These are phyloP conservation scores for Diaporthe longicolla DNA, from an alignment of 2,329 filamentous ascomycete genomes.

Conservation along the genomic window DNA sequence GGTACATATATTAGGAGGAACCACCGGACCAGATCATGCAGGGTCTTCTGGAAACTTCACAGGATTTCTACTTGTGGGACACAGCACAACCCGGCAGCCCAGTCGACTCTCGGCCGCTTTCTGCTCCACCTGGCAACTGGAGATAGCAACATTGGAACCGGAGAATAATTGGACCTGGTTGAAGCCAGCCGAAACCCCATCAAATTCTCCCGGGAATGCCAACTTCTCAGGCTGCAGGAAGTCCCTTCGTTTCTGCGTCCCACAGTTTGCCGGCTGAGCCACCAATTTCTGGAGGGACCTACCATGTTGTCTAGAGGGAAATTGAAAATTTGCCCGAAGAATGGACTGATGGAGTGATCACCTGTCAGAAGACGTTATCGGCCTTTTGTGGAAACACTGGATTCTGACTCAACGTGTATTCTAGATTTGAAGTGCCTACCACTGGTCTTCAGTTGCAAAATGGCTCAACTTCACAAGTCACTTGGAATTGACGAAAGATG, in stretches of 20 bases:
- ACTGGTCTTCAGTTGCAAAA: neutral
- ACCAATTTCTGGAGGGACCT: neutral
- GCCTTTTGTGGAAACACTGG: neutral
- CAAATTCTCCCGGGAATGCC: neutral
- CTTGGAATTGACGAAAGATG: neutral
- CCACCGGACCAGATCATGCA: constrained; percentile 18
- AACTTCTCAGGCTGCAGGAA: constrained; percentile 1
- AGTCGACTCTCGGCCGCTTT: constrained; percentile 4
- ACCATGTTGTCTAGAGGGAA: neutral
- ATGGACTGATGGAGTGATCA: neutral
- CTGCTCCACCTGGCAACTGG: constrained; percentile 15
- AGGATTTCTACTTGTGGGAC: constrained; percentile 21
- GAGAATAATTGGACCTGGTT: constrained; percentile 27
- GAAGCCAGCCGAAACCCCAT: constrained; percentile 20
- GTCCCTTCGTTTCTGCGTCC: neutral
- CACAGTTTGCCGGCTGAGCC: constrained; percentile 28
- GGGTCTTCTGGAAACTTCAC: constrained; percentile 33
- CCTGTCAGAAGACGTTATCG: neutral
- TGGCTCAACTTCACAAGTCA: neutral
- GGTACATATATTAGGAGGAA: constrained; percentile 12
- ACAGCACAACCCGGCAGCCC: neutral
- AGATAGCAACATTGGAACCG: constrained; percentile 10
- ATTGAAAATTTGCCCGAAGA: neutral
- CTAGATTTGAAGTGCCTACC: neutral
- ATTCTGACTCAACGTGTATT: constrained; percentile 1